Conservation (phyloP, 306 rosid species). For the Gillenia trifoliata region DNA sequence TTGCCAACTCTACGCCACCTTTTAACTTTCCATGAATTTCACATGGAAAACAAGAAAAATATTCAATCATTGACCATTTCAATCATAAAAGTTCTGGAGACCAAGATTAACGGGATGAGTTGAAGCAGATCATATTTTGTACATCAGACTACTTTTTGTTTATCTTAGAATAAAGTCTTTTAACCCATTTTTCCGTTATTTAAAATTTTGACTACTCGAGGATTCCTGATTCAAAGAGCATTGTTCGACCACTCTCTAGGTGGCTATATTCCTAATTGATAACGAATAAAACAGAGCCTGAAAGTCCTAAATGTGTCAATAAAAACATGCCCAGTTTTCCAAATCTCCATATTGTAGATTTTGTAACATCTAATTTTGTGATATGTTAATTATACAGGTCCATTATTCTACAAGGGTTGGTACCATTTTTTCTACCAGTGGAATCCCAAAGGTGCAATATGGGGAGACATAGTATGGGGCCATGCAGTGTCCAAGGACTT, state of each 20-base stretch:
- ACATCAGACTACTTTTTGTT: no score
- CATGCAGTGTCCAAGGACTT: conserved; percentile 81
- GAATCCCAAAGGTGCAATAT: conserved; percentile 75
- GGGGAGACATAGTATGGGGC: conserved; percentile 93
- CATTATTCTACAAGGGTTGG: conserved; percentile 82
- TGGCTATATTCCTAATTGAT: no score
- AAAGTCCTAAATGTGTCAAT: no score
- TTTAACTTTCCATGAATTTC: not conserved
- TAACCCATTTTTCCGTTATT: no score
- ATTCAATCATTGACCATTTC: not conserved
- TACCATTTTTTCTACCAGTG: conserved; percentile 91
- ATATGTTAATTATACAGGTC: conserved; percentile 40
- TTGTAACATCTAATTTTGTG: conserved; percentile 3
- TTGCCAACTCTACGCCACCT: not conserved
- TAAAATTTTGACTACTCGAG: no score
- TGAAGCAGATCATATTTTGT: no score
- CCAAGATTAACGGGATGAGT: not conserved
- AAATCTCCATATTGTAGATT: no score
- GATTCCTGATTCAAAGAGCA: no score
- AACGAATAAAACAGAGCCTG: no score
- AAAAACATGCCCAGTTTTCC: no score
- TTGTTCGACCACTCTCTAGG: no score
- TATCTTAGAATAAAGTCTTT: no score
- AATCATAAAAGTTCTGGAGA: not conserved
- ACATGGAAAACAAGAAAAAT: not conserved